Conservation (phyloP, 1,139 yeast genomes). For the Spathaspora sp. region DNA sequence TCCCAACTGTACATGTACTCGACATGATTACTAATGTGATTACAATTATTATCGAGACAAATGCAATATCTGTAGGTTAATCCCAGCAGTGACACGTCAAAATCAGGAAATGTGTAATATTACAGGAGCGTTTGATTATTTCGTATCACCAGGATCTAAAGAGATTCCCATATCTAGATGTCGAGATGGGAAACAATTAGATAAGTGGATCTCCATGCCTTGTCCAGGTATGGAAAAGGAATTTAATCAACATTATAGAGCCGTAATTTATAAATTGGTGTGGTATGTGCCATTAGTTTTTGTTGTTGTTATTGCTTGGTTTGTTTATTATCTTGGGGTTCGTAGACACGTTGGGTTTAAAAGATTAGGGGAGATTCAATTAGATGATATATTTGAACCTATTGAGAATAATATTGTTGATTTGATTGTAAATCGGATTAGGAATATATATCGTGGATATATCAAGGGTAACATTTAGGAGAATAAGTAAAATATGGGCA, state of each 20-base stretch:
- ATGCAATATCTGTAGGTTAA: constrained; percentile 86
- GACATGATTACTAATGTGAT: constrained; percentile 93
- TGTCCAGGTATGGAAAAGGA: constrained; percentile 88
- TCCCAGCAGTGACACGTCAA: constrained; percentile 68
- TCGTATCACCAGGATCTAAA: constrained; percentile 47
- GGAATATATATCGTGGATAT: constrained; percentile 55
- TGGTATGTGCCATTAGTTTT: constrained; percentile 58
- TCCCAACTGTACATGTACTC: constrained; percentile 78
- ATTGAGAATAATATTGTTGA: constrained; percentile 69
- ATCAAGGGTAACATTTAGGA: constrained; percentile 32
- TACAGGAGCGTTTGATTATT: constrained; percentile 54
- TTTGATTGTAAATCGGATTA: constrained; percentile 56
- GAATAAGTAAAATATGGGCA: constrained; percentile 37
- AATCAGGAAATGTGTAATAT: constrained; percentile 56
- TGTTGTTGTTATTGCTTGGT: constrained; percentile 60
- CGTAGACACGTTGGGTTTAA: constrained; percentile 79
- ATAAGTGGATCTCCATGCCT: constrained; percentile 61
- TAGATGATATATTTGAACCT: constrained; percentile 54
- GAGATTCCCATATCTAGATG: constrained; percentile 47
- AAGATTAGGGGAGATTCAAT: constrained; percentile 81
- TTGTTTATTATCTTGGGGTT: constrained; percentile 79
- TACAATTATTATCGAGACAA: constrained; percentile 67
- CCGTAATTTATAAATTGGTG: constrained; percentile 42
- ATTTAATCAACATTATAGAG: constrained; percentile 57
- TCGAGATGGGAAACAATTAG: constrained; percentile 52